Percentiles rank a stretch among this genome's conserved stretches.
phyloP scores from a whole-genome alignment of 2,329 filamentous ascomycete species.

The Hypoxylon sp. region DNA sequence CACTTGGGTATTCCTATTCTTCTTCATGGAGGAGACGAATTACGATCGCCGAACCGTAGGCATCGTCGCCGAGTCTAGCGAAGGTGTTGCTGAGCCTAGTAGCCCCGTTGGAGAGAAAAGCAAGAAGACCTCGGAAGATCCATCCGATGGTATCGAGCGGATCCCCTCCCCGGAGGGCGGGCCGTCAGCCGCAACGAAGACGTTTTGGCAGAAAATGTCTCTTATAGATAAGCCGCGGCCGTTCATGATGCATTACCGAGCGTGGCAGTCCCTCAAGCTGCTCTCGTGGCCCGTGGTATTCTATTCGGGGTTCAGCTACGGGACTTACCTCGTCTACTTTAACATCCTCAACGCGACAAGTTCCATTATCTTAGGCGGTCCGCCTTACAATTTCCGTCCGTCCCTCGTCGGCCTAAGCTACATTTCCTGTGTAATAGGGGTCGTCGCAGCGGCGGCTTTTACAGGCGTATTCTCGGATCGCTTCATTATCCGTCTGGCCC shows the following conservation, averaged over 20 bases:
- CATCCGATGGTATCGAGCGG: conserved; percentile 41
- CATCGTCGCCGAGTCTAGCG: conserved; percentile 33
- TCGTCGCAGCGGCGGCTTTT: conserved; percentile 47
- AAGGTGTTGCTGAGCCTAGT: conserved; percentile 13
- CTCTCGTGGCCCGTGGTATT: conserved; percentile 61
- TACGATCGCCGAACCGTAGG: conserved; percentile 61
- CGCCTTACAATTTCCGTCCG: conserved; percentile 58
- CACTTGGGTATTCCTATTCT: conserved; percentile 61
- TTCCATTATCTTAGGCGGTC: conserved; percentile 58
- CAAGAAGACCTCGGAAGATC: conserved; percentile 33
- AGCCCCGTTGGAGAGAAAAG: conserved; percentile 27
- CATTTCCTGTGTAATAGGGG: conserved; percentile 57
- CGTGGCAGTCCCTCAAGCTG: conserved; percentile 57
- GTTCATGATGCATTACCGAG: conserved; percentile 58
- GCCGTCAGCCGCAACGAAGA: conserved; percentile 54
- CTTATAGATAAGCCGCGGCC: conserved; percentile 60
- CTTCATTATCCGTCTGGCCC: conserved; percentile 57
- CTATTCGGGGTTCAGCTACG: conserved; percentile 61
- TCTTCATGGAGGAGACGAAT: conserved; percentile 73
- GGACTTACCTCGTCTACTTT: conserved; percentile 61
- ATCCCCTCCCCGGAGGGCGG: conserved; percentile 37
- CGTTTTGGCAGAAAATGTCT: conserved; percentile 60
- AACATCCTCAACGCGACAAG: conserved; percentile 62
- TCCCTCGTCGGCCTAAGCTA: conserved; percentile 60
- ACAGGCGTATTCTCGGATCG: conserved; percentile 58